These are phyloP conservation scores for Hymenotorrendiella dingleyae DNA, from an alignment of 2,329 filamentous ascomycete species.

Conservation along the genomic window DNA sequence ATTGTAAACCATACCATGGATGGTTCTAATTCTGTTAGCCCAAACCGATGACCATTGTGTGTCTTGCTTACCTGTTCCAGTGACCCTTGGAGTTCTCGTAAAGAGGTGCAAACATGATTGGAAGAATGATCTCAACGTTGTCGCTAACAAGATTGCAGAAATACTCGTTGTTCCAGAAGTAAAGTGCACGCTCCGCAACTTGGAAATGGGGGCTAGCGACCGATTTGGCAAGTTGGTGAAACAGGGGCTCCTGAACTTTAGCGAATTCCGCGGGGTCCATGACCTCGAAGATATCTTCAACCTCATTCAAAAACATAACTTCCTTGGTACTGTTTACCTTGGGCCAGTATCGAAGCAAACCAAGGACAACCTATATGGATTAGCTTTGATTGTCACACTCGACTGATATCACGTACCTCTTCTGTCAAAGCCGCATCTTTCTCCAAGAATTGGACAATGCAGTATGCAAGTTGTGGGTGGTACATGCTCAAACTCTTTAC, in stretches of 20 bases:
- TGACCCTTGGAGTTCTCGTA: slow-evolving; percentile 99
- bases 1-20: slow-evolving; percentile 99
- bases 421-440: slow-evolving; percentile 96
- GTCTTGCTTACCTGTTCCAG: slow-evolving; percentile 86
- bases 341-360: slow-evolving; percentile 93
- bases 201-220: slow-evolving; percentile 98
- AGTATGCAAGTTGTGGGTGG: slow-evolving; percentile 95
- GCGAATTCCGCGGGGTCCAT: slow-evolving; percentile 99
- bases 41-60: no score
- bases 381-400: slow-evolving; percentile 9
- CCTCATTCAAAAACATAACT: slow-evolving; percentile 99
- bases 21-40: slow-evolving; percentile 58
- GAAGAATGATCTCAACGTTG: slow-evolving; percentile 96
- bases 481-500: slow-evolving; percentile 99
- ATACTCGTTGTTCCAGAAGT: slow-evolving; percentile 99
- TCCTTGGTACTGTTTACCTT: slow-evolving; percentile 99
- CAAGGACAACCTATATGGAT: slow-evolving; percentile 70
- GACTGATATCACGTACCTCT: slow-evolving; percentile 59
- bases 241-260: slow-evolving; percentile 95
- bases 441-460: slow-evolving; percentile 96
- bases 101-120: slow-evolving; percentile 97
- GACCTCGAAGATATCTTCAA: slow-evolving; percentile 98
- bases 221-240: slow-evolving; percentile 95
- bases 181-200: slow-evolving; percentile 91
- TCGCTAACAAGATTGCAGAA: slow-evolving; percentile 99